A percentile compares a stretch with the other conserved stretches of the same genome.
Evolutionary conservation across 371 early-diverging fungal genomes (phyloP).

Genomic region (Mucor velutinosus): DNA sequence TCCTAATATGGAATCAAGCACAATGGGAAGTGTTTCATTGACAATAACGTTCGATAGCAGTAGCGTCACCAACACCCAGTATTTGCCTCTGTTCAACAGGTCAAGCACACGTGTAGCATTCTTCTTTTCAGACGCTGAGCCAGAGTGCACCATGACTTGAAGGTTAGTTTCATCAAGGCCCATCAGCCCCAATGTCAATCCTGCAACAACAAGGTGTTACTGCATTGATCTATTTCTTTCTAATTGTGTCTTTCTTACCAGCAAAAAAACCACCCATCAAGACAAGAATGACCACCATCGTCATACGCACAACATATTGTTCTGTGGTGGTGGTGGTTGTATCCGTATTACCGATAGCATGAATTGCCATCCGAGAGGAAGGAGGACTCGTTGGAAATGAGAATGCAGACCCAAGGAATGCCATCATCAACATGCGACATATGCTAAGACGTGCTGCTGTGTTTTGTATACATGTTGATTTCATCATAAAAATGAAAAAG

Average conservation of each 20-base stretch:
- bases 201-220: slow-evolving; percentile 44
- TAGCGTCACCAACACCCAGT: slow-evolving; percentile 87
- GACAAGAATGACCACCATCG: background rate
- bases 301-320: background rate
- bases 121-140: slow-evolving; percentile 61
- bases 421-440: background rate
- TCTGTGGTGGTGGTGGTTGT: background rate
- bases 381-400: background rate
- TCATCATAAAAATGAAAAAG: background rate
- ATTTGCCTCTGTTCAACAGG: slow-evolving; percentile 70
- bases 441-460: background rate
- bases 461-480: background rate
- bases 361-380: background rate
- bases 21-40: slow-evolving; percentile 93
- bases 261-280: slow-evolving; percentile 24
- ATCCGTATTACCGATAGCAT: background rate
- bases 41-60: slow-evolving; percentile 89
- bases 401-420: background rate
- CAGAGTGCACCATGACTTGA: slow-evolving; percentile 72
- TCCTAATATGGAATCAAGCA: slow-evolving; percentile 77
- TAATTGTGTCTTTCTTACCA: slow-evolving; percentile 3
- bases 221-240: too few relatives aligned
- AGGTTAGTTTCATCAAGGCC: slow-evolving; percentile 71
- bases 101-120: slow-evolving; percentile 74
- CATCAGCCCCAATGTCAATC: slow-evolving; percentile 86